Evolutionary conservation across 2,329 filamentous ascomycete genomes (phyloP).

Genomic region (Herpotrichia juniperi): DNA sequence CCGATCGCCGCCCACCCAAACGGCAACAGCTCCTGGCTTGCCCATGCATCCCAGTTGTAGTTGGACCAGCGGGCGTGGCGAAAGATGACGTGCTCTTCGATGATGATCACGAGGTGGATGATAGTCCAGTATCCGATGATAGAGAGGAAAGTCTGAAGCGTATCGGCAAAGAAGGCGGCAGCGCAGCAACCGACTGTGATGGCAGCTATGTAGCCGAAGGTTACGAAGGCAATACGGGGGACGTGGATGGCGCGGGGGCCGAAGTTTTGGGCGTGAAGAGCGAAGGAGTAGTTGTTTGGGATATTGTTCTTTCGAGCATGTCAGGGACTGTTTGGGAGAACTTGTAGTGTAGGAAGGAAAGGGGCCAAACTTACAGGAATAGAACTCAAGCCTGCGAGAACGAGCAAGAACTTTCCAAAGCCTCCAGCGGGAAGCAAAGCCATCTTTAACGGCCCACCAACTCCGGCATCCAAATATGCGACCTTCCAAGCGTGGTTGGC

Average conservation of each 20-base stretch:
- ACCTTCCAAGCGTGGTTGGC: slow-evolving; percentile 31
- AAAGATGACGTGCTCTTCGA: slow-evolving; percentile 45
- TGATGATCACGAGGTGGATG: slow-evolving; percentile 39
- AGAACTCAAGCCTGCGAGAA: slow-evolving; percentile 39
- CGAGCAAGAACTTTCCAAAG: slow-evolving; percentile 44
- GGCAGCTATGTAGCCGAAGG: slow-evolving; percentile 40
- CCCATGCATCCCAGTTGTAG: slow-evolving; percentile 45
- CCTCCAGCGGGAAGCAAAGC: slow-evolving; percentile 39
- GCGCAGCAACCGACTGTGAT: slow-evolving; percentile 43
- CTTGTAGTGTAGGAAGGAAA: background rate
- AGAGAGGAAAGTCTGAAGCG: slow-evolving; percentile 29
- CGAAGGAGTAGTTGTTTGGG: slow-evolving; percentile 47
- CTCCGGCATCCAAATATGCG: slow-evolving; percentile 30
- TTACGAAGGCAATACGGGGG: slow-evolving; percentile 40
- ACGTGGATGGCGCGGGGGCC: slow-evolving; percentile 41
- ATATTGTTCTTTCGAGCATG: slow-evolving; percentile 44
- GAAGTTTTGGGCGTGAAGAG: slow-evolving; percentile 43
- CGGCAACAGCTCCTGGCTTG: slow-evolving; percentile 29
- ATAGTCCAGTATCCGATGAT: slow-evolving; percentile 38
- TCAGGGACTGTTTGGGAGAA: background rate
- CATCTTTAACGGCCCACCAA: slow-evolving; percentile 41
- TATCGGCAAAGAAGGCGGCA: slow-evolving; percentile 35
- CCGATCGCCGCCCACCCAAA: slow-evolving; percentile 44
- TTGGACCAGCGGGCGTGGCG: slow-evolving; percentile 33
- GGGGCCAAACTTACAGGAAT: slow-evolving; percentile 31